A percentile compares a stretch with the other conserved stretches of the same genome.
Conservation (phyloP, 140 eudicot species). For the Oenanthe javanica region DNA sequence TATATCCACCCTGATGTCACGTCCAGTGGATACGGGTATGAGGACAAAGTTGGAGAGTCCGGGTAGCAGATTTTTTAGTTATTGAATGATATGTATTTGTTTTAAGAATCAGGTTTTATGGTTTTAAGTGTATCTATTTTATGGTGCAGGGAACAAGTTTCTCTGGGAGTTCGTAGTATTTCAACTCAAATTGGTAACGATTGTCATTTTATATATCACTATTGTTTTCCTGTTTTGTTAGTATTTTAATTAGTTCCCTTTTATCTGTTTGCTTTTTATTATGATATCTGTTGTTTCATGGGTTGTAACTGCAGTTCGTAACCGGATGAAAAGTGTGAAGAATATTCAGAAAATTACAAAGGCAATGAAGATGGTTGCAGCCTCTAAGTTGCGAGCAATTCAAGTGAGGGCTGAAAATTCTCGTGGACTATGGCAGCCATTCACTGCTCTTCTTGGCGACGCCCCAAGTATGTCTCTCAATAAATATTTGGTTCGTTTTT, state of each 20-base stretch:
- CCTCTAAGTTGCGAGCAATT: conserved; percentile 92
- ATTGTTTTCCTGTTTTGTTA: neutral
- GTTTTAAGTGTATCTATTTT: neutral
- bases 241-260: neutral
- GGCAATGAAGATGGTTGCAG: conserved; percentile 99
- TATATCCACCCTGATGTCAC: no score
- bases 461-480: conserved; percentile 59
- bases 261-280: neutral
- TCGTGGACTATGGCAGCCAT: conserved; percentile 99
- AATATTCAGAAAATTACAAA: conserved; percentile 95
- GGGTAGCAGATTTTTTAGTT: no score
- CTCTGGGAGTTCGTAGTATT: conserved; percentile 67
- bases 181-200: conserved; percentile 89
- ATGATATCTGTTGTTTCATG: conserved; percentile 10
- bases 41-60: no score
- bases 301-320: conserved; percentile 53
- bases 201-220: neutral
- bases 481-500: neutral
- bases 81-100: neutral
- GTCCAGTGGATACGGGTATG: no score
- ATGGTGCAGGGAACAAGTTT: conserved; percentile 53
- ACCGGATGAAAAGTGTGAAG: conserved; percentile 95
- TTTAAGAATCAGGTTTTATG: neutral
- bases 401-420: conserved; percentile 91
- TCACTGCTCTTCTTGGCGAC: conserved; percentile 98